These are phyloP conservation scores for Russula emetica DNA, from an alignment of 768 basidiomycete genomes.

Conservation along the genomic window DNA sequence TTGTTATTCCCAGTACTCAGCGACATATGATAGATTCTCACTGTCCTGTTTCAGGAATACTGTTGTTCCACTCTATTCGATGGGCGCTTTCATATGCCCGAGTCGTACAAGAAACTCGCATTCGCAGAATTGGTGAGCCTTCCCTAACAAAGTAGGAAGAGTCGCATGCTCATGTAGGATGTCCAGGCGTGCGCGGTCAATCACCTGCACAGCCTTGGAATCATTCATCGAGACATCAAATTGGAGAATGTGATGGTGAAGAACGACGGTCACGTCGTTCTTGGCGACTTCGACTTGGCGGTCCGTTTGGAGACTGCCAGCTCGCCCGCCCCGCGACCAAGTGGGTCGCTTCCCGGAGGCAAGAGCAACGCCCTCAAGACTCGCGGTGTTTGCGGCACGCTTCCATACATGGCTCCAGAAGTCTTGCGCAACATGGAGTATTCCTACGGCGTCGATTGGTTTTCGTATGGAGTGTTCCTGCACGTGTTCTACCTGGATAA, in stretches of 20 bases:
- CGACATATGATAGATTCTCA: not conserved
- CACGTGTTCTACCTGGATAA: constrained; percentile 17
- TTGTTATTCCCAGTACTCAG: not conserved
- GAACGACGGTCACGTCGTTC: constrained; percentile 82
- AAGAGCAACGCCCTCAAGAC: not conserved
- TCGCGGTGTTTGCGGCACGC: constrained; percentile 20
- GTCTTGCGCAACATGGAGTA: constrained; percentile 18
- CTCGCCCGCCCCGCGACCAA: not conserved
- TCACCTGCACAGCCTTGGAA: constrained; percentile 84
- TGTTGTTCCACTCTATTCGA: constrained; percentile 24
- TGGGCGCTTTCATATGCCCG: constrained; percentile 8
- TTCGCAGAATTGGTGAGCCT: constrained; percentile 37
- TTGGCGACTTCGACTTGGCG: constrained; percentile 77
- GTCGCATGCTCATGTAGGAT: constrained; percentile 1
- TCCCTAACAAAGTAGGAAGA: not conserved
- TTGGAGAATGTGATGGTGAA: constrained; percentile 91
- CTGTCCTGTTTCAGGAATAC: constrained; percentile 27
- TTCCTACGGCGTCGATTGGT: constrained; percentile 26
- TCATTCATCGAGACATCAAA: constrained; percentile 95
- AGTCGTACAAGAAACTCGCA: constrained; percentile 32
- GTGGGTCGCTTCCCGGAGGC: not conserved
- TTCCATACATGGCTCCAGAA: constrained; percentile 27
- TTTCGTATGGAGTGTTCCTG: constrained; percentile 25
- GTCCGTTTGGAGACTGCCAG: constrained; percentile 10
- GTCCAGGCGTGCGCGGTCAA: constrained; percentile 56